Conservation (phyloP, 2,329 filamentous ascomycete genomes). For the Nemania diffusa region DNA sequence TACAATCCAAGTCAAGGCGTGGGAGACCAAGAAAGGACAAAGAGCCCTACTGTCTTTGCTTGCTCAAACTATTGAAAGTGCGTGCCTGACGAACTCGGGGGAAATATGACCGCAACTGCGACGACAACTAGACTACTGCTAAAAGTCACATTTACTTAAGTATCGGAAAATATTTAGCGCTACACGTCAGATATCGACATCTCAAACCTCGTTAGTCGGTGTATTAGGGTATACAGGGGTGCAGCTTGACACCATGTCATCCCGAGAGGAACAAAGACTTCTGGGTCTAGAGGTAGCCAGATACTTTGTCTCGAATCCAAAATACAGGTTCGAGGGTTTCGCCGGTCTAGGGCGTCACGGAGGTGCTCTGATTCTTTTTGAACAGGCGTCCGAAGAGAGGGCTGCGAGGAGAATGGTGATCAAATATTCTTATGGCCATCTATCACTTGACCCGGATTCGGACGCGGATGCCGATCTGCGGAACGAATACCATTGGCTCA, state of each 20-base stretch:
- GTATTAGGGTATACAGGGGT: background rate
- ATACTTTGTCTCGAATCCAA: constrained; percentile 9
- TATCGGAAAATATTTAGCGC: background rate
- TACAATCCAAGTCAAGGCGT: background rate
- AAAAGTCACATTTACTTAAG: background rate
- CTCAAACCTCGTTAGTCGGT: background rate
- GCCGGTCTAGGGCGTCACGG: constrained; percentile 32
- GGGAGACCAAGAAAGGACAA: background rate
- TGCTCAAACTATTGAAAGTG: background rate
- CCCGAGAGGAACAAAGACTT: background rate
- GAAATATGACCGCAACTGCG: background rate
- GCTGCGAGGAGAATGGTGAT: constrained; percentile 22
- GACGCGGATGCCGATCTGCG: constrained; percentile 28
- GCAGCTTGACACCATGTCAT: background rate
- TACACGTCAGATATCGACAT: background rate
- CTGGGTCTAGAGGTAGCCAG: constrained; percentile 15
- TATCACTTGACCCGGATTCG: constrained; percentile 12
- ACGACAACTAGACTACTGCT: background rate
- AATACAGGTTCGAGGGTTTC: background rate
- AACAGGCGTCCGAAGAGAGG: background rate
- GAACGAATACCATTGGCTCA: constrained; percentile 26
- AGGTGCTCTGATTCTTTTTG: constrained; percentile 23
- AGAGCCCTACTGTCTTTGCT: background rate
- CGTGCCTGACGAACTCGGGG: background rate
- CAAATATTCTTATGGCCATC: constrained; percentile 31